Evolutionary conservation across 164 flowering plant genomes (phyloP).

Genomic region (Piper betle): DNA sequence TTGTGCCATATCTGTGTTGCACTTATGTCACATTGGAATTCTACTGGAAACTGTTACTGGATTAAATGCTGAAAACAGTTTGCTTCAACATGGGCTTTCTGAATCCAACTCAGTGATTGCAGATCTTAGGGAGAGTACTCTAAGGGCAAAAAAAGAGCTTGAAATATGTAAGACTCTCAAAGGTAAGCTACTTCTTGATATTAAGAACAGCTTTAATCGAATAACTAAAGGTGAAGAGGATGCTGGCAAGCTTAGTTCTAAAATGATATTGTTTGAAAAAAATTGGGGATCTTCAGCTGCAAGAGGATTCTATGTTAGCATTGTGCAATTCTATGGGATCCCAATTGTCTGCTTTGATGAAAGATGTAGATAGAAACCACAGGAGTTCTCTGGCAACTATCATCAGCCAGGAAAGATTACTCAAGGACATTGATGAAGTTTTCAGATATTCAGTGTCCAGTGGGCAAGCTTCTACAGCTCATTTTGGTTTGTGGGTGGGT

Average conservation of each 20-base stretch:
- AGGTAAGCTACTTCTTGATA: constrained; percentile 70
- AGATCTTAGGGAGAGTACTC: constrained; percentile 55
- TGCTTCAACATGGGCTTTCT: constrained; percentile 64
- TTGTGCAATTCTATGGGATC: constrained; percentile 69
- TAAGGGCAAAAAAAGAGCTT: constrained; percentile 52
- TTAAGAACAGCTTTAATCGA: constrained; percentile 58
- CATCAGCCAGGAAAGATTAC: constrained; percentile 39
- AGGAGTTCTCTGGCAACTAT: constrained; percentile 22
- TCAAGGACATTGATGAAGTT: constrained; percentile 26
- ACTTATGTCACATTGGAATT: constrained; percentile 84
- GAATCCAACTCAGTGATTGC: constrained; percentile 53
- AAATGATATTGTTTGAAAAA: constrained; percentile 51
- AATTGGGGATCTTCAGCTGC: constrained; percentile 53
- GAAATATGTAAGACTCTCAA: constrained; percentile 54
- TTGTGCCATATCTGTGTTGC: constrained; percentile 71
- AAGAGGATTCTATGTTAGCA: constrained; percentile 71
- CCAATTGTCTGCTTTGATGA: constrained; percentile 51
- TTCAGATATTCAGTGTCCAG: constrained; percentile 6
- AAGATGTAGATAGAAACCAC: constrained; percentile 52
- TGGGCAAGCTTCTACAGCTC: constrained; percentile 5
- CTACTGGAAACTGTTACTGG: constrained; percentile 69
- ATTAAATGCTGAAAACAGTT: constrained; percentile 75
- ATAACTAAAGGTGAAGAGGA: constrained; percentile 62
- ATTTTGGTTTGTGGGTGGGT: too few relatives aligned
- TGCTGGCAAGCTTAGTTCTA: constrained; percentile 38